These are phyloP conservation scores for Coemansia sp. DNA, from an alignment of 192 early-diverging fungal species.

Conservation along the genomic window DNA sequence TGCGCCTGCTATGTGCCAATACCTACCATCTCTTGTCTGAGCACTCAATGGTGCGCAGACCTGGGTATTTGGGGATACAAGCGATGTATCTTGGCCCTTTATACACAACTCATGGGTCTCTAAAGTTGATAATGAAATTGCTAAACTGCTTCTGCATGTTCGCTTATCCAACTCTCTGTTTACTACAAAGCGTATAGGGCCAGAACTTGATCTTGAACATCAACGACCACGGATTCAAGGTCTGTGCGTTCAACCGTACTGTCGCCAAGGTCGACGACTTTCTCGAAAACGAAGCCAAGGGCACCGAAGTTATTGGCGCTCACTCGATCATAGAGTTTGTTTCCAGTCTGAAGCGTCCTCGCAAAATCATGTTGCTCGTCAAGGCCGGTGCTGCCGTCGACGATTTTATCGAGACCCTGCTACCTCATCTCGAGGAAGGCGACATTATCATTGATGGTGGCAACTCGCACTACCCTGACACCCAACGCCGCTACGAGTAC, in stretches of 20 bases:
- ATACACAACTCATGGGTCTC: neutral
- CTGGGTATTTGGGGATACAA: neutral
- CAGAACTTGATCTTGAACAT: slow-evolving; percentile 99
- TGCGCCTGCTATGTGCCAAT: neutral
- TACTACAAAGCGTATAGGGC: slow-evolving; percentile 62
- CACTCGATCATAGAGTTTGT: slow-evolving; percentile 94
- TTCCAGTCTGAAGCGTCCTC: slow-evolving; percentile 89
- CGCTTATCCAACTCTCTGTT: neutral
- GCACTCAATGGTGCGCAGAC: neutral
- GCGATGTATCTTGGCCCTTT: neutral
- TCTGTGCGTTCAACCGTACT: slow-evolving; percentile 97
- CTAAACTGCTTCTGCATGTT: neutral
- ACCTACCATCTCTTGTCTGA: neutral
- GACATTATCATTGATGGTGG: slow-evolving; percentile 99
- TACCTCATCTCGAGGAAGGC: slow-evolving; percentile 84
- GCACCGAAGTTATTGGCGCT: slow-evolving; percentile 91
- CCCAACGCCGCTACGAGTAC: slow-evolving; percentile 86
- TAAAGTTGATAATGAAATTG: neutral
- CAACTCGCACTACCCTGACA: slow-evolving; percentile 98
- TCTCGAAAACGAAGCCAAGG: slow-evolving; percentile 96
- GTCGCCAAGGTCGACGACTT: slow-evolving; percentile 93
- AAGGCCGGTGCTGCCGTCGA: slow-evolving; percentile 96
- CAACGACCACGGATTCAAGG: slow-evolving; percentile 94
- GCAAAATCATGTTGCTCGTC: slow-evolving; percentile 98
- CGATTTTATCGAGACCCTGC: slow-evolving; percentile 88